Conservation (phyloP, 139 green algal species). For the Desmodesmus armatus region DNA sequence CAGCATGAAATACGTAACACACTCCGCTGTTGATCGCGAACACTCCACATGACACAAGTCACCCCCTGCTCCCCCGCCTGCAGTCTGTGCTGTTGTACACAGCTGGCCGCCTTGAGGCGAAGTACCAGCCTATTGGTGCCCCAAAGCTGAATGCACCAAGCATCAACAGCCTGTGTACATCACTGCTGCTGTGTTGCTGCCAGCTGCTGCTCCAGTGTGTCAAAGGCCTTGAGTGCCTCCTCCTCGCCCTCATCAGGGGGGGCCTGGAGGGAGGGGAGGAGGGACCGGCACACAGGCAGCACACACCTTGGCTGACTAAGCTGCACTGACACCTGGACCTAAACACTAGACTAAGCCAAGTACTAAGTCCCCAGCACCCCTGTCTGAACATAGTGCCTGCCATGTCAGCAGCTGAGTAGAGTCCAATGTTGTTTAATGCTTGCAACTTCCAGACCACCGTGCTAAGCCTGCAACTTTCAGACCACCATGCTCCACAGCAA, state of each 20-base stretch:
- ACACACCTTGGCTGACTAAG: background rate
- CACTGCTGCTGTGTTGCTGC: background rate
- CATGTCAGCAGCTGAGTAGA: too few relatives aligned
- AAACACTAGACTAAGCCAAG: background rate
- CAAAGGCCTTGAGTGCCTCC: conserved; percentile 75
- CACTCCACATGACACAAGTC: background rate
- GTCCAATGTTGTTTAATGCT: too few relatives aligned
- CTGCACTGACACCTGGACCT: background rate
- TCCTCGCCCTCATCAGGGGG: conserved; percentile 79
- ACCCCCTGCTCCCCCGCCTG: background rate
- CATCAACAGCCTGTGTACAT: background rate
- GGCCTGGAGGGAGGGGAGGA: conserved; percentile 66
- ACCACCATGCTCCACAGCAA: too few relatives aligned
- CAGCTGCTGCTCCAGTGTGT: conserved; percentile 73
- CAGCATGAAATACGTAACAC: background rate
- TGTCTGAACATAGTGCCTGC: too few relatives aligned
- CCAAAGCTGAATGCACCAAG: background rate
- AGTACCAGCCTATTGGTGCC: background rate
- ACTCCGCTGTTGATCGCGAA: background rate
- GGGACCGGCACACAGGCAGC: background rate
- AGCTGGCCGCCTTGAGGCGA: too few relatives aligned
- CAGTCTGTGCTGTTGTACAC: background rate
- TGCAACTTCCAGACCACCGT: too few relatives aligned
- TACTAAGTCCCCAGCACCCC: too few relatives aligned
- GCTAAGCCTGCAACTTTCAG: too few relatives aligned